These are phyloP conservation scores for Lodderomyces orthopsilosis DNA, from an alignment of 1,139 yeast species.

Conservation along the genomic window DNA sequence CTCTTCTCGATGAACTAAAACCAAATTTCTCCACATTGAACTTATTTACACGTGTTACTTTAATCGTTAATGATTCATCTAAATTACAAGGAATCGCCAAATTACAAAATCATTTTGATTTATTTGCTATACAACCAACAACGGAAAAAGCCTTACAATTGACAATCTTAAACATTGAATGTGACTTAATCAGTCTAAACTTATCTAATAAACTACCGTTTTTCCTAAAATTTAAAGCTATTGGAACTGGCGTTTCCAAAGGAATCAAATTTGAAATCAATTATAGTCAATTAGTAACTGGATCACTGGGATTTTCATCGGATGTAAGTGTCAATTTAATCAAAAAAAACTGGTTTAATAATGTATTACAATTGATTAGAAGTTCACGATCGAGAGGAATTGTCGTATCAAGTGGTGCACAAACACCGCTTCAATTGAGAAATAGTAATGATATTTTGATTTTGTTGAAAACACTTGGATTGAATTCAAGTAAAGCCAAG, in stretches of 20 bases:
- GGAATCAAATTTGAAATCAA: constrained; percentile 83
- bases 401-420: constrained; percentile 75
- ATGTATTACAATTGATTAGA: constrained; percentile 73
- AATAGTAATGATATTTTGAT: constrained; percentile 67
- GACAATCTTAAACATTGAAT: constrained; percentile 67
- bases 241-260: constrained; percentile 77
- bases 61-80: constrained; percentile 73
- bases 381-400: constrained; percentile 81
- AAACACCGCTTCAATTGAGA: constrained; percentile 55
- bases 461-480: constrained; percentile 66
- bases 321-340: constrained; percentile 20
- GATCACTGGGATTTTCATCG: constrained; percentile 32
- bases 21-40: constrained; percentile 43
- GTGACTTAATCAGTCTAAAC: constrained; percentile 73
- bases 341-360: constrained; percentile 63
- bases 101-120: constrained; percentile 64
- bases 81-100: constrained; percentile 70
- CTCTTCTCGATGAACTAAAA: constrained; percentile 20
- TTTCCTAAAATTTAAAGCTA: constrained; percentile 76
- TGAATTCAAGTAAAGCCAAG: constrained; percentile 60
- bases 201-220: constrained; percentile 67
- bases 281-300: constrained; percentile 54
- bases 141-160: constrained; percentile 77
- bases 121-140: constrained; percentile 77
- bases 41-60: constrained; percentile 70